Evolutionary conservation across 768 basidiomycete genomes (phyloP), one percentile per base, ranked within the genome.

Genomic region (Rhodotorula diobovata): DNA sequence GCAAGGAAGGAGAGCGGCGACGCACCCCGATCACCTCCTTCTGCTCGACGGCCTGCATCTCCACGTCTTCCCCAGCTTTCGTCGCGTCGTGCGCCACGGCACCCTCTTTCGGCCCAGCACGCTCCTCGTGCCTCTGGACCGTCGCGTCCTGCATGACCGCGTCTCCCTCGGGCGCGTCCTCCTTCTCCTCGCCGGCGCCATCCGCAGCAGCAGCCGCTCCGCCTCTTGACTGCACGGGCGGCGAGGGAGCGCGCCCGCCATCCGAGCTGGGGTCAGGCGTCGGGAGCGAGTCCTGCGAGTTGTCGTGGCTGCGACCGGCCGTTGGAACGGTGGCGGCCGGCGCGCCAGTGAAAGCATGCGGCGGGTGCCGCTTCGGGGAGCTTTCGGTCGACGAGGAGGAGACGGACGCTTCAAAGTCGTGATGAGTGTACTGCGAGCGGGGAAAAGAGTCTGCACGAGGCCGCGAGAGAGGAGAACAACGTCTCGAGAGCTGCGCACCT

Each of bases 251-350:
- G 48, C 48, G 48, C 25, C 48, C 48, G 11, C 25, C 48, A 15
- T 67, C 58, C 23, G 58, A 60, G 11, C 50, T 53, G 4, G 58
- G 66, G 4, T 34, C 39, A 3, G 66, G 66, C 12, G 66, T 67
- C 48, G 66, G 66, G 28, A 67, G 51, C 23, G 66, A 67, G 59
- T 67, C 59, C 25, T 67, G 66, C 59, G 66, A 67, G 58, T 60
- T 21, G 37, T 21, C 3, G 23, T 39, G 23, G 25, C 25, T 20
- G 11, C 8, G 37, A 28, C 23, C 18, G 28, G 37, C 4, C 9
- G 41, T 15, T n/a, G 16, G 43, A 28, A 9, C 16, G n/a, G n/a
- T n/a, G 4, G n/a, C 15, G 8, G 16, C 0, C 18, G 21, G 25
- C 3, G 28, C 7, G 30, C 10, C 8, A 0, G 25, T n/a, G n/a